Percentiles rank a stretch among this genome's conserved stretches.
phyloP scores from a whole-genome alignment of 208 protist species.

The Trypanosoma platydactyli region DNA sequence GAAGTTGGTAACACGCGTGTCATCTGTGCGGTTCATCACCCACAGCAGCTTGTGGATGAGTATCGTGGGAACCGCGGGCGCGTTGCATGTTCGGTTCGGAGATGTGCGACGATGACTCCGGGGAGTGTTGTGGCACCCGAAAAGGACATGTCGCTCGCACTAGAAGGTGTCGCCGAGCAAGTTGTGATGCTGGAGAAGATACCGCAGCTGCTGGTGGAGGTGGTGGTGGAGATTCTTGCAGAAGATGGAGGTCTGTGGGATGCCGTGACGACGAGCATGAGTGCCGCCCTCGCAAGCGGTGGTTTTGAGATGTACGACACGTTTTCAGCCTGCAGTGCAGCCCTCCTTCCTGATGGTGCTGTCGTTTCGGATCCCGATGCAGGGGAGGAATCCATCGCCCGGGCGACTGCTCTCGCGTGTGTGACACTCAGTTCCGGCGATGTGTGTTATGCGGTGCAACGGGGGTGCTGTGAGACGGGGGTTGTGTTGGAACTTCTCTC shows the following conservation, averaged over 20 bases:
- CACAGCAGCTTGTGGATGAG: conserved; percentile 84
- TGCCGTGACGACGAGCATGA: conserved; percentile 62
- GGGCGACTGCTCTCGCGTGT: conserved; percentile 50
- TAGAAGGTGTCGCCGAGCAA: conserved; percentile 83
- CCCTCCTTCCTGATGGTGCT: conserved; percentile 50
- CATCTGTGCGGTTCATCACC: conserved; percentile 73
- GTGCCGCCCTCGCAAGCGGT: conserved; percentile 58
- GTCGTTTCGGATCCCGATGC: conserved; percentile 55
- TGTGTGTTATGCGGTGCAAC: conserved; percentile 59
- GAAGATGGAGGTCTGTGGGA: conserved; percentile 77
- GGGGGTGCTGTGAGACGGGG: conserved; percentile 56
- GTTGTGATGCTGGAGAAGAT: conserved; percentile 70
- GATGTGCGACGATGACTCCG: conserved; percentile 27
- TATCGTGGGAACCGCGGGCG: conserved; percentile 78
- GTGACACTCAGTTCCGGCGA: conserved; percentile 44
- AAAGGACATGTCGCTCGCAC: conserved; percentile 60
- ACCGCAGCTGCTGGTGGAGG: conserved; percentile 76
- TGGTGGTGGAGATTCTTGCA: conserved; percentile 67
- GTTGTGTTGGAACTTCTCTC: conserved; percentile 57
- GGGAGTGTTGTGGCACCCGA: conserved; percentile 27
- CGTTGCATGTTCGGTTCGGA: conserved; percentile 59
- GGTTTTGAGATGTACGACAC: conserved; percentile 72
- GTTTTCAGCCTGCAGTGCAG: conserved; percentile 69
- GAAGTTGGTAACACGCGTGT: conserved; percentile 82
- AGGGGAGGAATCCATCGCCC: conserved; percentile 42